Base-by-base conservation (phyloP, 768 basidiomycete species). In the Lactarius vividus region DNA sequence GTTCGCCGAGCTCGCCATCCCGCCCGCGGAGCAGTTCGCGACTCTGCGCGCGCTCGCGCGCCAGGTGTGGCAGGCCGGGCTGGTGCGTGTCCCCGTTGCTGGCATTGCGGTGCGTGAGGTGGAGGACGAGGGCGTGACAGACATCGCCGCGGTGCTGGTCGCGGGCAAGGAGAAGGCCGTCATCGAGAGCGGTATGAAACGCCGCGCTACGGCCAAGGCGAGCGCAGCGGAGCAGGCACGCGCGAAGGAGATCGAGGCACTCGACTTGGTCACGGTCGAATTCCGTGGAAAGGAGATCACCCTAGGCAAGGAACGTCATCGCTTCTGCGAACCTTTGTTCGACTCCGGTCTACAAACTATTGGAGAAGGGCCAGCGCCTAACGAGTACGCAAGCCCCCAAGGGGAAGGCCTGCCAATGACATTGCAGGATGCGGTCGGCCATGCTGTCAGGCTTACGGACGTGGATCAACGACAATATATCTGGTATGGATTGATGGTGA, bases 161-260 rank as follows among this genome's bases (percentile, higher is more conserved):
- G 91, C 92, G 9, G 94, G 94, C n/a, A 91, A 89, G 73, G 94
- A 95, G 76, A 87, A 88, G 70, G 91, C 92, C 0, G 85, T 95
- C 39, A 94, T 96, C 66, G 92, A 94, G 75, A 86, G 85, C 67
- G 89, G 87, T 23, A 88, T 88, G 79, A 92, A 90, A 78, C 90
- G 88, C 73, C 88, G 88, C 69, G 83, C 84, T 29, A 87, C 81
- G 9, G 85, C 84, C 35, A 89, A 86, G 68, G 88, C 86, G 29
- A 85, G 85, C 57, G 92, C 88, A 44, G 91, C 88, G 13, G 92
- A 90, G 74, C 88, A 86, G 73, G 90, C 90, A 16, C 87, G 91
- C 39, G 90, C 89, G 53, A 82, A 84, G 68, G 92, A 94, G 76
- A 90, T 94, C 39, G 88, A 91, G 72, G 89, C 92, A 0, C 78